These are phyloP conservation scores for Trichoderma guizhouense DNA, from an alignment of 2,329 filamentous ascomycete genomes.

Conservation along the genomic window DNA sequence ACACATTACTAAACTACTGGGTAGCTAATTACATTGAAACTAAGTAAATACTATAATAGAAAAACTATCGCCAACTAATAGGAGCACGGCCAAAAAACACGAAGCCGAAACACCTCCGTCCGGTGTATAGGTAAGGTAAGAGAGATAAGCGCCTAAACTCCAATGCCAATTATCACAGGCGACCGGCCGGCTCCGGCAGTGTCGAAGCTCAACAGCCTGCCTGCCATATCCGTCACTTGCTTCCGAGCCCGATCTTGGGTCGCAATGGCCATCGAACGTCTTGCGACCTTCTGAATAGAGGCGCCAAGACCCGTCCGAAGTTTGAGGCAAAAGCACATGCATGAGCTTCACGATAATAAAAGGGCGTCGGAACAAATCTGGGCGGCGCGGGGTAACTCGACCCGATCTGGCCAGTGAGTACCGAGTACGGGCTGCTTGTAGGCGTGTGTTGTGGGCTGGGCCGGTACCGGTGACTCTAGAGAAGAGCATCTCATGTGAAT, in stretches of 20 bases:
- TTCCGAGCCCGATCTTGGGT: slow-evolving; percentile 1
- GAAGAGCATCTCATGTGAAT: not conserved
- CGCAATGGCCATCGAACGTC: not conserved
- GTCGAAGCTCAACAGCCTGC: slow-evolving; percentile 11
- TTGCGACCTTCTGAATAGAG: slow-evolving; percentile 9
- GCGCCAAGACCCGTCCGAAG: slow-evolving; percentile 6
- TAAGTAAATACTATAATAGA: not conserved
- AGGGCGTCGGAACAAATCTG: not conserved
- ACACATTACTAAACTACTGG: not conserved
- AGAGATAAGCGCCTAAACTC: not conserved
- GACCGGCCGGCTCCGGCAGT: slow-evolving; percentile 14
- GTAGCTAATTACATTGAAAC: not conserved
- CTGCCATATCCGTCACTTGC: slow-evolving; percentile 14
- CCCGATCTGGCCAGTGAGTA: not conserved
- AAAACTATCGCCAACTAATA: not conserved
- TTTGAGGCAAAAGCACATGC: not conserved
- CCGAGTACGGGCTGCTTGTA: not conserved
- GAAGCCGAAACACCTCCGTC: not conserved
- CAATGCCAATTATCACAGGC: not conserved
- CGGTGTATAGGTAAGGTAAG: not conserved
- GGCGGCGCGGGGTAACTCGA: not conserved
- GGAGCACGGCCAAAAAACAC: not conserved
- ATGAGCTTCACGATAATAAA: not conserved
- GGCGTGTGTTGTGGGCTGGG: not conserved
- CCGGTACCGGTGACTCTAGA: not conserved